Percentiles rank a stretch among this genome's conserved stretches.
Evolutionary conservation across 78 protist genomes (phyloP).

Genomic region (Chrysochromulina parva): DNA sequence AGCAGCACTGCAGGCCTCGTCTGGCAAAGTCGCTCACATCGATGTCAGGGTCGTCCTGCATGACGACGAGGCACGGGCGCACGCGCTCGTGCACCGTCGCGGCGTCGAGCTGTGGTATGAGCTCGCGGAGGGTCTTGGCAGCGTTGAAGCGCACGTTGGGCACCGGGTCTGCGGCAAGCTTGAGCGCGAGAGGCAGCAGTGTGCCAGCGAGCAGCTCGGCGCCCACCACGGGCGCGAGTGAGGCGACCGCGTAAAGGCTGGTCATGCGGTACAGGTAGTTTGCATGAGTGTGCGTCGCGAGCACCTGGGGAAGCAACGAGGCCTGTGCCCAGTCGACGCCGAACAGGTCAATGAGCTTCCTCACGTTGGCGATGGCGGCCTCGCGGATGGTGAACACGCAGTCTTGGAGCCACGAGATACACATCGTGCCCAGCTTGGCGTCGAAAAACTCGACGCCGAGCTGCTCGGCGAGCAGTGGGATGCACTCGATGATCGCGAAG

Average conservation of each 20-base stretch:
- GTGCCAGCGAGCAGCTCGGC: slow-evolving; percentile 41
- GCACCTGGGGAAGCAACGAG: slow-evolving; percentile 78
- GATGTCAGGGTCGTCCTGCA: slow-evolving; percentile 69
- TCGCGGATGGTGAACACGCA: slow-evolving; percentile 84
- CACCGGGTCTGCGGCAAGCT: slow-evolving; percentile 76
- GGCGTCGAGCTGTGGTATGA: slow-evolving; percentile 53
- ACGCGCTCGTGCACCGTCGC: slow-evolving; percentile 55
- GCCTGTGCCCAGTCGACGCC: slow-evolving; percentile 88
- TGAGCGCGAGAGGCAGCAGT: slow-evolving; percentile 70
- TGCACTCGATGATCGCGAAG: slow-evolving; percentile 85
- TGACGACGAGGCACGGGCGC: slow-evolving; percentile 61
- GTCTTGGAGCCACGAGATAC: slow-evolving; percentile 88
- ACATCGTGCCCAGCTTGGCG: slow-evolving; percentile 72
- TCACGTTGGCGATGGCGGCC: slow-evolving; percentile 75
- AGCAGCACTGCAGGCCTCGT: slow-evolving; percentile 6
- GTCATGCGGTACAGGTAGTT: slow-evolving; percentile 92
- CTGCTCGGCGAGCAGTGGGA: slow-evolving; percentile 81
- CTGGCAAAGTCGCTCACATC: slow-evolving; percentile 83
- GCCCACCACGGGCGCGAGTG: slow-evolving; percentile 71
- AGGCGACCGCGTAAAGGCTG: not conserved
- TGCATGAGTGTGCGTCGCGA: slow-evolving; percentile 58
- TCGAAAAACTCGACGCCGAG: slow-evolving; percentile 83
- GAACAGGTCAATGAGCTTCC: slow-evolving; percentile 70
- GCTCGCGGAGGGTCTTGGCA: slow-evolving; percentile 75
- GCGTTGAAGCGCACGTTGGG: slow-evolving; percentile 94